These are phyloP conservation scores for Tuctoria greenei DNA, from an alignment of 176 grass and related monocot genomes.

Conservation along the genomic window DNA sequence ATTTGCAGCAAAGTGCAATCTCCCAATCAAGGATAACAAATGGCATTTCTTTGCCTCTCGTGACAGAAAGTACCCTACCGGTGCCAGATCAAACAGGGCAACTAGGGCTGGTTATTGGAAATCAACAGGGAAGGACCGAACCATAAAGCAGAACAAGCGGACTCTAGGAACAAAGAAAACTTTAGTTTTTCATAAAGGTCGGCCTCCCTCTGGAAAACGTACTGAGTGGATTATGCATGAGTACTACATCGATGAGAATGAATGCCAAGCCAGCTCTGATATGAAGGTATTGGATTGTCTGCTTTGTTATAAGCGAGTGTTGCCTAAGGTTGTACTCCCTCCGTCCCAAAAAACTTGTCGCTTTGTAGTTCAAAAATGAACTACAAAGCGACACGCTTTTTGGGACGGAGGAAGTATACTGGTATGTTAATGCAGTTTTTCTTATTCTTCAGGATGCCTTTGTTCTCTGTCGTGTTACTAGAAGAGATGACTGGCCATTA, in stretches of 20 bases:
- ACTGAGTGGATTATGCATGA: conserved; percentile 99
- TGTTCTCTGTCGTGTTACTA: conserved; percentile 94
- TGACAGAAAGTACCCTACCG: conserved; percentile 90
- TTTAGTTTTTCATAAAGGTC: conserved; percentile 91
- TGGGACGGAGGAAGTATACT: too few species aligned
- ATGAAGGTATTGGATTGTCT: conserved; percentile 52
- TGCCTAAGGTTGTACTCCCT: conserved; percentile 13
- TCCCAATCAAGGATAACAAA: conserved; percentile 67
- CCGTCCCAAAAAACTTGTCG: too few species aligned
- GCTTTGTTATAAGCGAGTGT: background rate
- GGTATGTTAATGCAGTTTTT: conserved; percentile 24
- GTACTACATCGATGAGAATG: conserved; percentile 69
- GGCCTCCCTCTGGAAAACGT: conserved; percentile 67
- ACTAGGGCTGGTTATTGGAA: conserved; percentile 90
- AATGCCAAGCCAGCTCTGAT: conserved; percentile 58
- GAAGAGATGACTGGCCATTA: conserved; percentile 52
- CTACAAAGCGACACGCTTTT: too few species aligned
- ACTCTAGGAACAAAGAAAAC: conserved; percentile 92
- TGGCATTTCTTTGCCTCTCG: conserved; percentile 87
- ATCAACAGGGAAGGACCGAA: conserved; percentile 88
- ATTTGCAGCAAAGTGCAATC: conserved; percentile 57
- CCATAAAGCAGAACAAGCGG: conserved; percentile 51
- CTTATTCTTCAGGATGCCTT: conserved; percentile 65
- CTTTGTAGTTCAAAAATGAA: too few species aligned
- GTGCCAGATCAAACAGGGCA: conserved; percentile 69